Evolutionary conservation across 2,329 filamentous ascomycete genomes (phyloP).

Genomic region (Geosmithia flava): DNA sequence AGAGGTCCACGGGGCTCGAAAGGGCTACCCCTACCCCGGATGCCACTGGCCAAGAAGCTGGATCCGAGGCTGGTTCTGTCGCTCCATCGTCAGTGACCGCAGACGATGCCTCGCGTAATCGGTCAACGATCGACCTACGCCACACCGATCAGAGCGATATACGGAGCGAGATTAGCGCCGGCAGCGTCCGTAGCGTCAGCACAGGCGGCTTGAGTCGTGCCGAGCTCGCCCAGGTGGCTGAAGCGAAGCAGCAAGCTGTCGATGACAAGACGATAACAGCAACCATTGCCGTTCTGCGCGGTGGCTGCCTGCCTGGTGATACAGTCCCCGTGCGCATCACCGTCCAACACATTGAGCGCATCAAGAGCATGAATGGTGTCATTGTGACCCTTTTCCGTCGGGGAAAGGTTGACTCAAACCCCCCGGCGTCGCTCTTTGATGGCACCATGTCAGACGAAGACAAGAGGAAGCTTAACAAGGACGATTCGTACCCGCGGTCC

Average conservation of each 20-base stretch:
- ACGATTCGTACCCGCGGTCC: conserved; percentile 72
- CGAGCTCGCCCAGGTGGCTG: conserved; percentile 22
- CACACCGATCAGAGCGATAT: conserved; percentile 38
- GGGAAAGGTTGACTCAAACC: conserved; percentile 73
- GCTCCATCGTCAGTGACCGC: conserved; percentile 23
- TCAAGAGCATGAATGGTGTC: conserved; percentile 85
- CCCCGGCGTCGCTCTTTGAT: conserved; percentile 36
- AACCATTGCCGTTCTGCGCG: conserved; percentile 68
- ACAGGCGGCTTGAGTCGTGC: conserved; percentile 42
- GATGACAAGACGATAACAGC: conserved; percentile 73
- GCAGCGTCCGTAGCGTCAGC: conserved; percentile 56
- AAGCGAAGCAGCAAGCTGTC: conserved; percentile 28
- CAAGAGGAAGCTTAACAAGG: conserved; percentile 59
- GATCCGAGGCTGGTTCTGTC: conserved; percentile 21
- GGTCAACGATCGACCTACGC: conserved; percentile 16
- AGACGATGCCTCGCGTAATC: conserved; percentile 26
- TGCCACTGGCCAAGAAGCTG: conserved; percentile 22
- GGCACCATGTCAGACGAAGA: conserved; percentile 44
- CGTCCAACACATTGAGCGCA: conserved; percentile 76
- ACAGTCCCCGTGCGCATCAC: conserved; percentile 66
- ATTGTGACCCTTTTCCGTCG: conserved; percentile 89
- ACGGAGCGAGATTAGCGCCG: conserved; percentile 58
- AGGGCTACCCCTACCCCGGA: conserved; percentile 12
- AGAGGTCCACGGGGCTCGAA: conserved; percentile 36
- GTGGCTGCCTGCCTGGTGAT: conserved; percentile 79